phyloP scores from a whole-genome alignment of 495 filamentous ascomycete species.

The Neurospora sp. region DNA sequence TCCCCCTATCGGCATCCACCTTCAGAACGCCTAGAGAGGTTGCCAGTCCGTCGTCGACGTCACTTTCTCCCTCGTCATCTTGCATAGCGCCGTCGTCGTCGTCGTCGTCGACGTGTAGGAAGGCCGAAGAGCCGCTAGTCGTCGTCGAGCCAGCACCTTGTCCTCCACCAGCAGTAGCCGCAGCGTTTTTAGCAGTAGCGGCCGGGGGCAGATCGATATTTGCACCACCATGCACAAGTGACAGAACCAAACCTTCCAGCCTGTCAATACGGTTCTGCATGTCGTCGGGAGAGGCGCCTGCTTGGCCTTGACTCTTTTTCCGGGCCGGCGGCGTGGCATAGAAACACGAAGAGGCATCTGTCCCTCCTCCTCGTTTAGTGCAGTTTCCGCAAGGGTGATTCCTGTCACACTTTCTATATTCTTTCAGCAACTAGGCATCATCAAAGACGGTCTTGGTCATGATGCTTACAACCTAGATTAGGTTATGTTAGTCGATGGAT shows the following conservation, averaged over 20 bases:
- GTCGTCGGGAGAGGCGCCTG: conserved; percentile 67
- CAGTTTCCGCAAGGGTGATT: conserved; percentile 92
- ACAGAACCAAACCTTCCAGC: conserved; percentile 87
- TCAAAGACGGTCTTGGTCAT: conserved; percentile 3
- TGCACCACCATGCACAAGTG: conserved; percentile 85
- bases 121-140: conserved; percentile 52
- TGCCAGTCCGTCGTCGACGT: conserved; percentile 70
- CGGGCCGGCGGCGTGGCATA: conserved; percentile 74
- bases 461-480: conserved; percentile 23
- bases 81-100: conserved; percentile 41
- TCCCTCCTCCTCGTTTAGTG: conserved; percentile 57
- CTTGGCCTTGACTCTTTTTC: conserved; percentile 63
- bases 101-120: conserved; percentile 40
- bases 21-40: conserved; percentile 83
- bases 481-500: conserved; percentile 11
- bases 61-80: conserved; percentile 56
- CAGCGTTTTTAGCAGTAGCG: conserved; percentile 20
- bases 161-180: conserved; percentile 47
- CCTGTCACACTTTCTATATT: conserved; percentile 74
- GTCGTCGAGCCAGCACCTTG: conserved; percentile 50
- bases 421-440: background rate
- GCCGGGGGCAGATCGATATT: conserved; percentile 30
- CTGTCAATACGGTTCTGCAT: conserved; percentile 99
- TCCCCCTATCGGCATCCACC: conserved; percentile 68
- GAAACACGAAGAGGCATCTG: conserved; percentile 73